Base-by-base conservation (phyloP, 768 basidiomycete species). In the Gloeopeniophorella convolvens region DNA sequence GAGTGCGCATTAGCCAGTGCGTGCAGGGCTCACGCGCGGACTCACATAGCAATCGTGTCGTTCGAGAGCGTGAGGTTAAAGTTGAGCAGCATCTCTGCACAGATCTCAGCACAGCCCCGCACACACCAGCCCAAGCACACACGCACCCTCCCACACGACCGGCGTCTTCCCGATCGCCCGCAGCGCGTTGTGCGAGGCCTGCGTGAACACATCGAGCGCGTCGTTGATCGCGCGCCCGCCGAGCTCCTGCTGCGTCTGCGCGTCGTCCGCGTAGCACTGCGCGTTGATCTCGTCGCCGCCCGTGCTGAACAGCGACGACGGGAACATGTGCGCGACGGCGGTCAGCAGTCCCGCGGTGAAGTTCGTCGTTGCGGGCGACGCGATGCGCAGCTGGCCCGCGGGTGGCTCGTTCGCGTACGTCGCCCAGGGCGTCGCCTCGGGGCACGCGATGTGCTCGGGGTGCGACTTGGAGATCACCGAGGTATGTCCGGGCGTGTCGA, bases 401-500 rank as follows among this genome's bases (percentile, higher is more conserved):
- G 89, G 90, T 1, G 90, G 89, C 55, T 91, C 83, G 56, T 69
- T 74, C 5, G 85, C 85, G 48, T 78, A 87, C 4, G 63, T 67
- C 0, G 67, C 15, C 83, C 85, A 85, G 0, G 83, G 84, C 2
- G 70, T 64, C 2, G 70, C 72, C 13, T 73, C 63, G 13, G 68
- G 62, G 58, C 90, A 91, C 1, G 88, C 89, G 32, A 92, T 64
- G 49, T 79, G 77, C 26, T 90, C 84, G 0, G 90, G 89, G 60
- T 87, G 77, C 0, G 84, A 72, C 7, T 68, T 57, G 2, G 72
- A 73, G 32, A 93, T 83, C 26, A 72, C 66, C 1, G 83, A 72
- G 2, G 88, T 88, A 64, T 92, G 91, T 0, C 89, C 90, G 0
- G 90, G 90, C 2, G 78, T 85, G 62, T 91, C 91, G 44, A 92